A percentile compares a stretch with the other conserved stretches of the same genome.
Evolutionary conservation across 169 alveolate genomes (phyloP).

Genomic region (Plasmodium blacklocki): DNA sequence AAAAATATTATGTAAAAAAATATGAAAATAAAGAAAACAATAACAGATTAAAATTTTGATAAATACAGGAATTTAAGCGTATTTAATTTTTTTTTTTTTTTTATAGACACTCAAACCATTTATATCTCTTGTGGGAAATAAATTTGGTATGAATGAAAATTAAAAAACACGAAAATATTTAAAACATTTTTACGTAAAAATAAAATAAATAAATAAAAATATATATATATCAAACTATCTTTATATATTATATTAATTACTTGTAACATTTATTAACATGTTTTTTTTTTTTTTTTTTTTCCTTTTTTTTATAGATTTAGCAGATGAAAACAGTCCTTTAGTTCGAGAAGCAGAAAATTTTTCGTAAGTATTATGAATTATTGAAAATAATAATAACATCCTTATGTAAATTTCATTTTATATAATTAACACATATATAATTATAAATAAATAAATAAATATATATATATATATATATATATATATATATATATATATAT

Average conservation of each 20-base stretch:
- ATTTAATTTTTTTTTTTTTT: slow-evolving; percentile 9
- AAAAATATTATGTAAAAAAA: slow-evolving; percentile 31
- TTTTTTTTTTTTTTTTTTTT: slow-evolving; percentile 8
- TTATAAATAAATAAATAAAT: background rate
- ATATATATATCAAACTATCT: background rate
- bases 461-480: slow-evolving; percentile 2
- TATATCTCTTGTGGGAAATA: slow-evolving; percentile 77
- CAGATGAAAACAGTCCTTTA: slow-evolving; percentile 10
- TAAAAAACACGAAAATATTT: background rate
- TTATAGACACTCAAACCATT: slow-evolving; percentile 62
- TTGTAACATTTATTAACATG: too few species aligned
- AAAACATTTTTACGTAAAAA: background rate
- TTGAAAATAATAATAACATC: background rate
- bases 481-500: slow-evolving; percentile 1
- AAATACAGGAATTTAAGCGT: background rate
- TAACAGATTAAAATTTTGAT: too few species aligned
- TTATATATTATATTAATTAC: background rate
- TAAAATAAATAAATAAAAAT: background rate
- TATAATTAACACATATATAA: background rate
- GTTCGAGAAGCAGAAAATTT: slow-evolving; percentile 40
- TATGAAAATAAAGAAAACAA: background rate
- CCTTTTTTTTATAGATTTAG: slow-evolving; percentile 31
- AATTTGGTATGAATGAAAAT: slow-evolving; percentile 18
- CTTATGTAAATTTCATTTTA: background rate
- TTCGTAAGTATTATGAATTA: slow-evolving; percentile 12